Evolutionary conservation across 192 early-diverging fungal genomes (phyloP).

Genomic region (Backusella mclennaniae): DNA sequence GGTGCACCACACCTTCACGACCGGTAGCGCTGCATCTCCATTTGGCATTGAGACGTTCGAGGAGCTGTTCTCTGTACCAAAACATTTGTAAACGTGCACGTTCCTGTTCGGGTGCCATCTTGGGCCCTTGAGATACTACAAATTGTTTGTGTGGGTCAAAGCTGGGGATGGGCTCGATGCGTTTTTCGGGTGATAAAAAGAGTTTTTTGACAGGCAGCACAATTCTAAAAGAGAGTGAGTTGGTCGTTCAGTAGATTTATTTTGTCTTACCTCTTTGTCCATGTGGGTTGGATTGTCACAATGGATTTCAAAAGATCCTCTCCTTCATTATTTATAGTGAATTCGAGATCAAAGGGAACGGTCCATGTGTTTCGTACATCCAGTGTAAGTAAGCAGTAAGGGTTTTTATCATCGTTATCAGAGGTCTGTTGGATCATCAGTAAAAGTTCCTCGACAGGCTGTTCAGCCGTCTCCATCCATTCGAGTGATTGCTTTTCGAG

Average conservation of each 20-base stretch:
- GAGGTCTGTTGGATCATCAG: conserved; percentile 6
- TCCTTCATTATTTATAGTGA: conserved; percentile 53
- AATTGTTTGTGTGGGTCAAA: conserved; percentile 71
- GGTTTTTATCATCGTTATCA: conserved; percentile 38
- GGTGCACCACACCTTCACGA: conserved; percentile 52
- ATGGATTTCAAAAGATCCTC: background rate
- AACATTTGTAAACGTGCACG: conserved; percentile 56
- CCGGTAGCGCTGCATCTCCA: conserved; percentile 45
- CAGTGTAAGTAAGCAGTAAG: conserved; percentile 76
- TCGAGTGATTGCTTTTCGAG: background rate
- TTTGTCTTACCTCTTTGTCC: conserved; percentile 15
- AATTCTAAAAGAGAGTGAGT: background rate
- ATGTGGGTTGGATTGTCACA: conserved; percentile 34
- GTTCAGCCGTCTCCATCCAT: background rate
- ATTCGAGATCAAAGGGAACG: conserved; percentile 68
- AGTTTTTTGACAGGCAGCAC: conserved; percentile 62
- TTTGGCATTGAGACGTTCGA: conserved; percentile 51
- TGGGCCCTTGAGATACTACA: conserved; percentile 61
- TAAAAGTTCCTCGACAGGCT: conserved; percentile 16
- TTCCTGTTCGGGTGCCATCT: conserved; percentile 43
- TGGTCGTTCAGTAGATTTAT: no score
- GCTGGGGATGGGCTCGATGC: conserved; percentile 59
- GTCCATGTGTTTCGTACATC: conserved; percentile 79
- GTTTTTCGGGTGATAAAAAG: conserved; percentile 44
- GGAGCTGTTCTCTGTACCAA: conserved; percentile 72